Conservation (phyloP, 805 yeast genomes). For the Kluyveromyces wickerhamii region DNA sequence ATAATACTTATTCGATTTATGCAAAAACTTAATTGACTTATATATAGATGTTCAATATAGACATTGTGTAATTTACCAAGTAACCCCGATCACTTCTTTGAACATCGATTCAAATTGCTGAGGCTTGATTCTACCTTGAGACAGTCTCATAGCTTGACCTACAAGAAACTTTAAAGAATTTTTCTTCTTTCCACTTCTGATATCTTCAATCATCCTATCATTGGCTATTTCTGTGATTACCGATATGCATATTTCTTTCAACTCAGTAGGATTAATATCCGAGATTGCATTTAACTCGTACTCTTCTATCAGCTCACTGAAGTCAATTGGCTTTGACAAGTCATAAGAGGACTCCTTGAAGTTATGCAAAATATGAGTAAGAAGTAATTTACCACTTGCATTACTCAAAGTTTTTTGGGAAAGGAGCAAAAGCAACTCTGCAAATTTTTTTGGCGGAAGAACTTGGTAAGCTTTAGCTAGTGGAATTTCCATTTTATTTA, state of each 20-base stretch:
- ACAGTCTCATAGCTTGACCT: conserved; percentile 76
- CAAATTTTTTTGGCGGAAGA: conserved; percentile 38
- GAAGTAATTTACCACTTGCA: conserved; percentile 57
- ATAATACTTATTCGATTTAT: too few relatives aligned
- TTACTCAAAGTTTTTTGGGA: conserved; percentile 44
- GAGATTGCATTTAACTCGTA: conserved; percentile 38
- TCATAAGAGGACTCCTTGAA: conserved; percentile 24
- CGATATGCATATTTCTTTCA: conserved; percentile 36
- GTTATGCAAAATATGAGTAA: conserved; percentile 52
- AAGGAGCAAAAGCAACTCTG: conserved; percentile 48
- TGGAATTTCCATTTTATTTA: conserved; percentile 41
- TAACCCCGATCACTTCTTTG: conserved; percentile 20
- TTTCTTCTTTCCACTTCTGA: conserved; percentile 48
- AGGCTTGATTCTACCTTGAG: conserved; percentile 51
- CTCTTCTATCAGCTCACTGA: conserved; percentile 44
- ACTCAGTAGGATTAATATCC: conserved; percentile 29
- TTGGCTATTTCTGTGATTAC: conserved; percentile 36
- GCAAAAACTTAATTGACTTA: too few relatives aligned
- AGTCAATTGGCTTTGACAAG: conserved; percentile 9
- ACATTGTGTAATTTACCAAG: too few relatives aligned
- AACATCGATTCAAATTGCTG: conserved; percentile 30
- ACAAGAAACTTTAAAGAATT: conserved; percentile 68
- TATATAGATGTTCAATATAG: too few relatives aligned
- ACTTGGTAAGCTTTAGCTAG: conserved; percentile 26
- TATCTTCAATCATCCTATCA: conserved; percentile 47